phyloP scores from a whole-genome alignment of 129 eudicot genomes.

The Solidago caesia region DNA sequence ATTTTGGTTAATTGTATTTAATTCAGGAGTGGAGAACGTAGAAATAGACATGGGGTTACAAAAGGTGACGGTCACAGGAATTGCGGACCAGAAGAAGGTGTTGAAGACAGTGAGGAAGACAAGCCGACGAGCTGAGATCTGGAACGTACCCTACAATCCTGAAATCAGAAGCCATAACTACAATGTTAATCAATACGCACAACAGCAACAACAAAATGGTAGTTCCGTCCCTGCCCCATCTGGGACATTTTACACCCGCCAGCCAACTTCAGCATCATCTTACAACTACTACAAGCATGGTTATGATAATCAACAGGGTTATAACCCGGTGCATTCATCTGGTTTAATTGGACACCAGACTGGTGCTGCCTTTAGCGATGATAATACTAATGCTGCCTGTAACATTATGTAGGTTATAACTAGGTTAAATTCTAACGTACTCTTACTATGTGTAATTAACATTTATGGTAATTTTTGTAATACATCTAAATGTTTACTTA shows the following conservation, averaged over 20 bases:
- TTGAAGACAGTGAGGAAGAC: constrained; percentile 62
- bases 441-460: too few species aligned
- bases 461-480: too few species aligned
- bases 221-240: constrained; percentile 25
- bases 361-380: constrained; percentile 80
- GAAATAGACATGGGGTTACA: constrained; percentile 79
- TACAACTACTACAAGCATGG: constrained; percentile 88
- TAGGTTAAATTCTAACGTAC: too few species aligned
- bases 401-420: constrained; percentile 33
- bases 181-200: constrained; percentile 30
- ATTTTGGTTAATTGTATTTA: neutral
- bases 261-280: constrained; percentile 46
- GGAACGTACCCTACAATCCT: constrained; percentile 73
- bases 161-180: constrained; percentile 51
- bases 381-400: constrained; percentile 65
- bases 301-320: constrained; percentile 36
- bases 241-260: constrained; percentile 34
- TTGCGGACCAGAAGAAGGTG: constrained; percentile 60
- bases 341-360: constrained; percentile 48
- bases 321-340: constrained; percentile 22
- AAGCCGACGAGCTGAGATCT: constrained; percentile 68
- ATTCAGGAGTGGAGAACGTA: constrained; percentile 57
- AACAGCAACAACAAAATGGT: constrained; percentile 42
- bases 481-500: too few species aligned
- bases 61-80: constrained; percentile 74